These are phyloP conservation scores for Volvox carteri DNA, from an alignment of 163 green algal species.

Conservation along the genomic window DNA sequence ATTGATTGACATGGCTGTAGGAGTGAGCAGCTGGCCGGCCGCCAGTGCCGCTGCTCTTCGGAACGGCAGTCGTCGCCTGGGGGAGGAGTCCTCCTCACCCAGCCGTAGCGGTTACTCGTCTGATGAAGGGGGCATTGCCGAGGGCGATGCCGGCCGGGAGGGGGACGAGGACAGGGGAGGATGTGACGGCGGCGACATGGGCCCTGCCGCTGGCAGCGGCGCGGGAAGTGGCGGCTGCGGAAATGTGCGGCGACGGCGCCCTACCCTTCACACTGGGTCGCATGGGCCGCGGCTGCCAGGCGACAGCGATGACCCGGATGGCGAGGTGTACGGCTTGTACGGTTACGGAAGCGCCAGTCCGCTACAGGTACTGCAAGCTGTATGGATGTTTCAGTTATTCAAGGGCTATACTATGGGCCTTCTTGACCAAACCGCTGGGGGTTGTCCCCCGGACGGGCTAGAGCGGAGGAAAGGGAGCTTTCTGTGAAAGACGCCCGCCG, in stretches of 20 bases:
- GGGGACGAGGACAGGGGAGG: neutral
- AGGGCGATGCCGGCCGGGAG: neutral
- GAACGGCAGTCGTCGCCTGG: slow-evolving; percentile 12
- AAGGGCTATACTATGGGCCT: no score
- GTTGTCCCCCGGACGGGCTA: no score
- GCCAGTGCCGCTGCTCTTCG: neutral
- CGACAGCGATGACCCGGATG: slow-evolving; percentile 32
- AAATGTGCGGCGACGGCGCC: neutral
- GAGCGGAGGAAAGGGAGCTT: no score
- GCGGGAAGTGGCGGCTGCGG: neutral
- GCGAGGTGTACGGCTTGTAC: neutral
- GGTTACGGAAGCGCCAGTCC: slow-evolving; percentile 28
- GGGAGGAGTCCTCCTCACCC: slow-evolving; percentile 6
- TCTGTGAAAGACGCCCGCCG: no score
- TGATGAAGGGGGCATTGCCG: neutral
- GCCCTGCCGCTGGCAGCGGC: neutral
- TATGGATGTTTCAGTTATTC: no score
- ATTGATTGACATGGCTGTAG: neutral
- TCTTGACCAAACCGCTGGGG: no score
- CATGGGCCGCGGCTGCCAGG: neutral
- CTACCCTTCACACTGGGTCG: neutral
- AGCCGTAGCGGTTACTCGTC: slow-evolving; percentile 17
- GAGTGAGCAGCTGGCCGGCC: neutral
- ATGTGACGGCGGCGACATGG: neutral
- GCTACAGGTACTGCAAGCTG: slow-evolving; percentile 28